Evolutionary conservation across 192 early-diverging fungal species (phyloP).

Genomic region (Dissophora globulifera): DNA sequence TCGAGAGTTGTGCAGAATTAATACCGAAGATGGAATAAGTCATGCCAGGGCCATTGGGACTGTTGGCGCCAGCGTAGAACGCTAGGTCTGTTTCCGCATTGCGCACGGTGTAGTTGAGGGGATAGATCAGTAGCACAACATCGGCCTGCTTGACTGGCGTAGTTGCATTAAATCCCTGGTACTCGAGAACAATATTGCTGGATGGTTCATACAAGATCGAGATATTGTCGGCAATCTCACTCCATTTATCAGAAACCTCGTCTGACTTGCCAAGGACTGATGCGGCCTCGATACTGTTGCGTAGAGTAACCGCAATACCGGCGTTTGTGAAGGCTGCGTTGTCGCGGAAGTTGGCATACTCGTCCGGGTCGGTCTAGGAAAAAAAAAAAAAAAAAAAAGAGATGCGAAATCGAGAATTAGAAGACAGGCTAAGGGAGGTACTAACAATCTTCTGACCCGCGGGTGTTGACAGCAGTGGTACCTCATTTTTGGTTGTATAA

Average conservation of each 20-base stretch:
- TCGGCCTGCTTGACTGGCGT: conserved; percentile 53
- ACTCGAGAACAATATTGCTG: conserved; percentile 37
- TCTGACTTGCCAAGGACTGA: conserved; percentile 26
- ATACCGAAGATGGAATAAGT: conserved; percentile 54
- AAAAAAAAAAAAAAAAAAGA: not conserved
- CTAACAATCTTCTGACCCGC: no score
- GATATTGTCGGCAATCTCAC: conserved; percentile 43
- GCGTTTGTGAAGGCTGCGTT: conserved; percentile 49
- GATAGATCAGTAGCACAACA: conserved; percentile 47
- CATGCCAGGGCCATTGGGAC: conserved; percentile 52
- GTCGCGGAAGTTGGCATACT: conserved; percentile 44
- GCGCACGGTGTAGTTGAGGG: conserved; percentile 30
- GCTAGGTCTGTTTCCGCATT: conserved; percentile 27
- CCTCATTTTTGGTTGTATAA: conserved; percentile 22
- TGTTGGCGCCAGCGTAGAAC: conserved; percentile 48
- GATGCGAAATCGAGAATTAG: no score
- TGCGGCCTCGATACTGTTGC: conserved; percentile 42
- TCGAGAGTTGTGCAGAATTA: conserved; percentile 37
- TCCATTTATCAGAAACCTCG: conserved; percentile 31
- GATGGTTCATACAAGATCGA: conserved; percentile 30
- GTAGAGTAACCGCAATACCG: conserved; percentile 31
- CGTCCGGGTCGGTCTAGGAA: conserved; percentile 46
- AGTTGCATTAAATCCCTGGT: conserved; percentile 50
- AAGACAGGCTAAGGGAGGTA: no score
- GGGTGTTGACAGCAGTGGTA: not conserved